These are phyloP conservation scores for Xylaria flabelliformis DNA, from an alignment of 495 filamentous ascomycete species.

Conservation along the genomic window DNA sequence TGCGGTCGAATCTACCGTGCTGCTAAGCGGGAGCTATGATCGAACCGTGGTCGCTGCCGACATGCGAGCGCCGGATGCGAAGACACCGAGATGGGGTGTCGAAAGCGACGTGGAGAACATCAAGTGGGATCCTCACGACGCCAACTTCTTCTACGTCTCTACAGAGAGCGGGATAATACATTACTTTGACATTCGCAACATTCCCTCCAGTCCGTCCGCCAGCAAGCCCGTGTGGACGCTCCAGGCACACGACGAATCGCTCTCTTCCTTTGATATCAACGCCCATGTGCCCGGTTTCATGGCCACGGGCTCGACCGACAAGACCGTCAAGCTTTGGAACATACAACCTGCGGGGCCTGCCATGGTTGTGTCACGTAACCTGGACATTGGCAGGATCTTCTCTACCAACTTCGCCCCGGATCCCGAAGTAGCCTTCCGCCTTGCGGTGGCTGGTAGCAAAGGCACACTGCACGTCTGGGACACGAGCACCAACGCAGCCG, in stretches of 20 bases:
- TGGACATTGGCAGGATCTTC: constrained; percentile 95
- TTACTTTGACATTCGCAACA: constrained; percentile 78
- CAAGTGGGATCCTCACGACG: constrained; percentile 89
- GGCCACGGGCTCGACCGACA: constrained; percentile 90
- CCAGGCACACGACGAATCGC: constrained; percentile 90
- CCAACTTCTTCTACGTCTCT: constrained; percentile 91
- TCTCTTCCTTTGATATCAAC: constrained; percentile 97
- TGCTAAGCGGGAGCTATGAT: constrained; percentile 94
- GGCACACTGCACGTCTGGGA: constrained; percentile 95
- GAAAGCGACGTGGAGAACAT: constrained; percentile 94
- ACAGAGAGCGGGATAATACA: constrained; percentile 92
- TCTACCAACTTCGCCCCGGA: constrained; percentile 89
- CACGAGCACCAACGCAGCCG: constrained; percentile 89
- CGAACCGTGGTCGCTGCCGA: constrained; percentile 89
- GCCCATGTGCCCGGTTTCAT: constrained; percentile 87
- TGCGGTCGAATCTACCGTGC: constrained; percentile 79
- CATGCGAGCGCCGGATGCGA: constrained; percentile 86
- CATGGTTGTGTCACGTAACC: constrained; percentile 88
- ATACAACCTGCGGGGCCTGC: constrained; percentile 76
- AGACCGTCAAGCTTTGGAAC: constrained; percentile 97
- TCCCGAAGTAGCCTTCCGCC: constrained; percentile 82
- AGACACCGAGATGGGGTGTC: constrained; percentile 81
- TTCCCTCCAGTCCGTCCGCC: constrained; percentile 68
- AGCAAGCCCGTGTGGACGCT: constrained; percentile 90
- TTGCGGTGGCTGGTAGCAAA: constrained; percentile 95